phyloP scores from a whole-genome alignment of 352 stramenopile genomes.

The Phytophthora pinifolia region DNA sequence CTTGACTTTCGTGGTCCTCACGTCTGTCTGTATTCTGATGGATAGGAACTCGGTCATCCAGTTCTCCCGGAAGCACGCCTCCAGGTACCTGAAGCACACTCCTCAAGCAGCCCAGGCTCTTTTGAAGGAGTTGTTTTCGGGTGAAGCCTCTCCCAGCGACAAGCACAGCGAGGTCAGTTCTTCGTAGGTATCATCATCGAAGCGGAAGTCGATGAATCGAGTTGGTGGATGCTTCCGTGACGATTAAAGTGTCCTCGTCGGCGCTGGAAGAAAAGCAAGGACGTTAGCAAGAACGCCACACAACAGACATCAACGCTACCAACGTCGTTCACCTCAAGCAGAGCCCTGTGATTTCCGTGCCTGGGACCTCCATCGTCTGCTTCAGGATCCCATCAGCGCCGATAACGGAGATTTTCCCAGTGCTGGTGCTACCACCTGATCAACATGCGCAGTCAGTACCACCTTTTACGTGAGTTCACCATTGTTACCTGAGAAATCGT shows the following conservation, averaged over 20 bases:
- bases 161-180: conserved; percentile 25
- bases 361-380: conserved; percentile 56
- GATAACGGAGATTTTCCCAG: conserved; percentile 76
- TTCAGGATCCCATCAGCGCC: conserved; percentile 44
- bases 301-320: not conserved
- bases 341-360: conserved; percentile 72
- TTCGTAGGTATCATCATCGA: conserved; percentile 23
- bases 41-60: conserved; percentile 87
- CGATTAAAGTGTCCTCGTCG: conserved; percentile 58
- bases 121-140: conserved; percentile 83
- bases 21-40: not conserved
- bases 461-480: not conserved
- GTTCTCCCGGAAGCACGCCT: conserved; percentile 92
- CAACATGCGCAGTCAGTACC: too few species aligned
- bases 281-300: conserved; percentile 5
- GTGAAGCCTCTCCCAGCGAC: conserved; percentile 32
- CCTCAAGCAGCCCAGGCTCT: conserved; percentile 79
- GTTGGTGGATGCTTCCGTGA: conserved; percentile 81
- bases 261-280: conserved; percentile 27
- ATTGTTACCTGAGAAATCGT: conserved; percentile 72
- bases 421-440: conserved; percentile 29
- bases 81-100: conserved; percentile 89
- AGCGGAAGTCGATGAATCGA: conserved; percentile 54
- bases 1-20: not conserved
- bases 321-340: conserved; percentile 53